Evolutionary conservation across 2,329 filamentous ascomycete genomes (phyloP).

Genomic region (Balansia obtecta): DNA sequence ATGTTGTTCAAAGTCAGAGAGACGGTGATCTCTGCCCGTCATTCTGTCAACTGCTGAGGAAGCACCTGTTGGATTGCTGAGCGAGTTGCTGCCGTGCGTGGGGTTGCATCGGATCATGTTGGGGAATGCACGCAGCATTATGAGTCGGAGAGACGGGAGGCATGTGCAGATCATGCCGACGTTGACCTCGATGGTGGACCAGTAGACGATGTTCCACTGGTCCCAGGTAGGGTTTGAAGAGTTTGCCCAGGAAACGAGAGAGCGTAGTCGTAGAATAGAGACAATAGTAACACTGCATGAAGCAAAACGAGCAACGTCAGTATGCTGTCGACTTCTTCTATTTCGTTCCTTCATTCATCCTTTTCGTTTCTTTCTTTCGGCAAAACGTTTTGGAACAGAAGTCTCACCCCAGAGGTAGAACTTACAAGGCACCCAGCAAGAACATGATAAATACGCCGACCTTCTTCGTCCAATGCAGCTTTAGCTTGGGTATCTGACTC

Average conservation of each 20-base stretch:
- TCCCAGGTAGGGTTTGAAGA: constrained; percentile 3
- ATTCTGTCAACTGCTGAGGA: background rate
- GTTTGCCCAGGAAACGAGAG: constrained; percentile 1
- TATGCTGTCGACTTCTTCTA: background rate
- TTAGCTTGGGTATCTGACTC: constrained; percentile 1
- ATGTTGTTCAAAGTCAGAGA: background rate
- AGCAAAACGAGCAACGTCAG: background rate
- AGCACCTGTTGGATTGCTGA: background rate
- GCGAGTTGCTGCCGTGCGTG: background rate
- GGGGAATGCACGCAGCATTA: constrained; percentile 1
- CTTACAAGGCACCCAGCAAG: constrained; percentile 3
- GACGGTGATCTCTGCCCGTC: background rate
- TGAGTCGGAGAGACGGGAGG: constrained; percentile 1
- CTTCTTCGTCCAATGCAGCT: constrained; percentile 4
- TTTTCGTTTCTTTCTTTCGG: too few relatives aligned
- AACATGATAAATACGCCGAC: constrained; percentile 1
- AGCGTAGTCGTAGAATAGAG: constrained; percentile 1
- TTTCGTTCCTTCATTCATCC: too few relatives aligned
- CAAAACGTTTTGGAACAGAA: too few relatives aligned
- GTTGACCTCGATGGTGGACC: constrained; percentile 6
- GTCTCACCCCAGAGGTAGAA: background rate
- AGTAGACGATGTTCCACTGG: constrained; percentile 3
- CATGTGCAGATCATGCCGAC: constrained; percentile 3
- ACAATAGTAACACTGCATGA: constrained; percentile 1
- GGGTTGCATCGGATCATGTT: background rate